A percentile compares a stretch with the other conserved stretches of the same genome.
Conservation (phyloP, 2,329 filamentous ascomycete species). For the Phyllosticta capitalensis region DNA sequence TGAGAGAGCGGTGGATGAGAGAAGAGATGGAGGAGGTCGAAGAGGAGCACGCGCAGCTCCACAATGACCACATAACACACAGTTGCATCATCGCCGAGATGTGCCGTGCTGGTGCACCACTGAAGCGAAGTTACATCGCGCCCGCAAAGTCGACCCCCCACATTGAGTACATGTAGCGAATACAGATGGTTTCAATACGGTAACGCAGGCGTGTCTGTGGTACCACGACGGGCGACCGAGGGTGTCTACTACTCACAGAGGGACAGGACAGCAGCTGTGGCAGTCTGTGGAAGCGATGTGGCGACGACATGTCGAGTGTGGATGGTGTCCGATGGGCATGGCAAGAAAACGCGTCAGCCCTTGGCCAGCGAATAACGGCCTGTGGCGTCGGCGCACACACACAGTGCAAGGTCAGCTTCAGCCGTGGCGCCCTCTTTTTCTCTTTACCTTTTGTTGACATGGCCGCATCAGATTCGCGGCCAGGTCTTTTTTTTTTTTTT, state of each 20-base stretch:
- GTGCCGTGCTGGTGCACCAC: neutral
- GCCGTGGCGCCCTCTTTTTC: neutral
- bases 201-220: too few relatives aligned
- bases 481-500: too few relatives aligned
- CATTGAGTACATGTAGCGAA: neutral
- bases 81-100: neutral
- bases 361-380: too few relatives aligned
- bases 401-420: neutral
- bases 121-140: neutral
- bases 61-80: neutral
- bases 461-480: neutral
- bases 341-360: too few relatives aligned
- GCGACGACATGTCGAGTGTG: too few relatives aligned
- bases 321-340: too few relatives aligned
- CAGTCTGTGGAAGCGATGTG: too few relatives aligned
- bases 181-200: too few relatives aligned
- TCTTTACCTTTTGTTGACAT: neutral
- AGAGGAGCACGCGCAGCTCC: neutral
- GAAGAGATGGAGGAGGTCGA: neutral
- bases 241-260: too few relatives aligned
- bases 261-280: too few relatives aligned
- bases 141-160: neutral
- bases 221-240: too few relatives aligned
- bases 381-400: too few relatives aligned
- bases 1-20: neutral